Evolutionary conservation across 108 stramenopile genomes (phyloP).

Genomic region (Skeletonema tropicum): DNA sequence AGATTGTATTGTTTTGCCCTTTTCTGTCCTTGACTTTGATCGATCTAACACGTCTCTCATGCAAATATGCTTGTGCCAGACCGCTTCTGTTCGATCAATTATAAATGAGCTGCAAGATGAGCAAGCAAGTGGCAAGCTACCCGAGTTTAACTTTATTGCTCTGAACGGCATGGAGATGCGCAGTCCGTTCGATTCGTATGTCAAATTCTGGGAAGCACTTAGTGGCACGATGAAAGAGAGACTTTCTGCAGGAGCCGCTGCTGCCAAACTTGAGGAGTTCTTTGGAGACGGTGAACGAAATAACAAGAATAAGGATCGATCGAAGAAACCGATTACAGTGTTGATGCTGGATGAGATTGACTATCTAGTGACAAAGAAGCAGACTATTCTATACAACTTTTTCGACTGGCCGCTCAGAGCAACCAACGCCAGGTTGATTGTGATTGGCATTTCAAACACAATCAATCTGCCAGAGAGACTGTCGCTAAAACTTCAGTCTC

Average conservation of each 20-base stretch:
- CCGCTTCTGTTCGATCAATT: constrained; percentile 72
- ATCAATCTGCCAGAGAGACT: constrained; percentile 95
- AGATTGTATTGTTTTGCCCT: neutral
- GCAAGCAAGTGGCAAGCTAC: constrained; percentile 61
- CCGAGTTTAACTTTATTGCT: constrained; percentile 72
- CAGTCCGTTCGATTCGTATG: constrained; percentile 82
- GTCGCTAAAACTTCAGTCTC: constrained; percentile 78
- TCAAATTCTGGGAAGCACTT: constrained; percentile 78
- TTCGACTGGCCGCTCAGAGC: constrained; percentile 94
- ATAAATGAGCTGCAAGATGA: constrained; percentile 61
- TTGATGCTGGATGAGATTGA: constrained; percentile 97
- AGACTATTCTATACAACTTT: constrained; percentile 95
- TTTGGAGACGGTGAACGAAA: constrained; percentile 44
- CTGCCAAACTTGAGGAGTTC: constrained; percentile 58
- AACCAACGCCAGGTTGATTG: constrained; percentile 60
- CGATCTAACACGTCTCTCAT: neutral
- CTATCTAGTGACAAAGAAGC: constrained; percentile 92
- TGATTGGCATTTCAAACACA: constrained; percentile 98
- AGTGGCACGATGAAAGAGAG: constrained; percentile 55
- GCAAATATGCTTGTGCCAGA: constrained; percentile 51
- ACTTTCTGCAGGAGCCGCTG: constrained; percentile 59
- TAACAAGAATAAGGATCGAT: constrained; percentile 8
- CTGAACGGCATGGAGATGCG: constrained; percentile 91
- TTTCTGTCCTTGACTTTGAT: neutral
- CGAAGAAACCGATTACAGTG: constrained; percentile 49